Conservation (phyloP, 345 rosid genomes). For the Corymbia maculata region DNA sequence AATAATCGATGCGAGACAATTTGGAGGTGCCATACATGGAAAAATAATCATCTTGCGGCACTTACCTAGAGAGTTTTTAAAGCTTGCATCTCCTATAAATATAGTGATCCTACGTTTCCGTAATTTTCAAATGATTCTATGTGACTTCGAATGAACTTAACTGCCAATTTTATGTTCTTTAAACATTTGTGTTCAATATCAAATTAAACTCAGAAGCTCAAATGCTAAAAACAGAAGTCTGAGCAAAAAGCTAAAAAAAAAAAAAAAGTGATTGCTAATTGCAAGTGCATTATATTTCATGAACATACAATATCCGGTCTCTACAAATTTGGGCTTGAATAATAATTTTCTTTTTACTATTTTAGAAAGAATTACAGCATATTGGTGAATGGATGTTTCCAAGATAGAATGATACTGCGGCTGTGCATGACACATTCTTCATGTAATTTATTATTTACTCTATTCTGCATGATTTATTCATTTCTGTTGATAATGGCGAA, state of each 20-base stretch:
- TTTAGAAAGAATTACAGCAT: neutral
- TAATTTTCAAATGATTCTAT: neutral
- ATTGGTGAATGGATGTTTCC: neutral
- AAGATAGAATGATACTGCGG: neutral
- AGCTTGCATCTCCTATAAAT: neutral
- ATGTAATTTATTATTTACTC: neutral
- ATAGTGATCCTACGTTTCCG: neutral
- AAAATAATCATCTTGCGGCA: no score
- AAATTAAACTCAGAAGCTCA: neutral
- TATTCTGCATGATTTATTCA: neutral
- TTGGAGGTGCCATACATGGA: neutral
- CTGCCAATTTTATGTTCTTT: neutral
- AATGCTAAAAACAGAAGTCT: neutral
- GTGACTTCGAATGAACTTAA: neutral
- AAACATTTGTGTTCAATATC: neutral
- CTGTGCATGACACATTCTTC: neutral
- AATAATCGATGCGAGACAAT: no score
- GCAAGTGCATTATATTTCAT: neutral
- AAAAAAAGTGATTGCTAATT: neutral
- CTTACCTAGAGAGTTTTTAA: neutral
- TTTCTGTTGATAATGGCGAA: neutral
- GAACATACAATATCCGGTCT: neutral
- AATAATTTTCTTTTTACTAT: neutral
- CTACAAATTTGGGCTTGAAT: neutral
- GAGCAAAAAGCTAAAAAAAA: neutral